phyloP scores from a whole-genome alignment of 495 filamentous ascomycete species.

The Talaromyces nanjingensis region DNA sequence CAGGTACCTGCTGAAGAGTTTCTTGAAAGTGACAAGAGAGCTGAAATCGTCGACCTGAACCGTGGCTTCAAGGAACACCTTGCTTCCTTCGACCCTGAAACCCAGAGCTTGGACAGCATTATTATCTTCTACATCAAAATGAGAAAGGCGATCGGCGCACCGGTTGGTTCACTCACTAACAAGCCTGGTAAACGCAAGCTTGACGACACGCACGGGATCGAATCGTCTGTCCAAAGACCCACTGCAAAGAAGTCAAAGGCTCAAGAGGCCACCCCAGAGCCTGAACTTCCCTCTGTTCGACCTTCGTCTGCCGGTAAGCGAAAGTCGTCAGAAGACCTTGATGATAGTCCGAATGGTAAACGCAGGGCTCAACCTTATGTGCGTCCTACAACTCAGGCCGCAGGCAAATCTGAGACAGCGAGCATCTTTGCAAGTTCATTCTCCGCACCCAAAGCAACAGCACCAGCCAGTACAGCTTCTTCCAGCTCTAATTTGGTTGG shows the following conservation, averaged over 20 bases:
- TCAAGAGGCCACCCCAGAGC: background rate
- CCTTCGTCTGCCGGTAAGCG: conserved; percentile 1
- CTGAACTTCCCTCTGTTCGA: background rate
- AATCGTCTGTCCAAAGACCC: background rate
- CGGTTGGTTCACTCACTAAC: conserved; percentile 14
- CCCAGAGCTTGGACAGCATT: conserved; percentile 24
- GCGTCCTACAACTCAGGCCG: conserved; percentile 1
- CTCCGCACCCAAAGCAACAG: conserved; percentile 13
- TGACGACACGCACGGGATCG: background rate
- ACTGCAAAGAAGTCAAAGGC: conserved; percentile 17
- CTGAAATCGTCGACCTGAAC: conserved; percentile 22
- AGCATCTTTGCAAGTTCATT: conserved; percentile 39
- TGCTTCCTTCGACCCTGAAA: conserved; percentile 20
- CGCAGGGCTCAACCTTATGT: background rate
- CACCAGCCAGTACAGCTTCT: conserved; percentile 13
- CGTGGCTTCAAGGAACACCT: conserved; percentile 27
- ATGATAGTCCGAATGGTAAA: background rate
- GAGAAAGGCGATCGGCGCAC: conserved; percentile 27
- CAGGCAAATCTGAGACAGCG: conserved; percentile 24
- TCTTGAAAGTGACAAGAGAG: background rate
- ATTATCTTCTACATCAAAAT: conserved; percentile 29
- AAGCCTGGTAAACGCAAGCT: conserved; percentile 9
- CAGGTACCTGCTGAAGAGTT: background rate
- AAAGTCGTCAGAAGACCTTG: conserved; percentile 6
- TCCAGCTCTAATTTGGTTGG: conserved; percentile 15